Conservation (phyloP, 2,329 filamentous ascomycete species). For the Colletotrichum orbiculare region DNA sequence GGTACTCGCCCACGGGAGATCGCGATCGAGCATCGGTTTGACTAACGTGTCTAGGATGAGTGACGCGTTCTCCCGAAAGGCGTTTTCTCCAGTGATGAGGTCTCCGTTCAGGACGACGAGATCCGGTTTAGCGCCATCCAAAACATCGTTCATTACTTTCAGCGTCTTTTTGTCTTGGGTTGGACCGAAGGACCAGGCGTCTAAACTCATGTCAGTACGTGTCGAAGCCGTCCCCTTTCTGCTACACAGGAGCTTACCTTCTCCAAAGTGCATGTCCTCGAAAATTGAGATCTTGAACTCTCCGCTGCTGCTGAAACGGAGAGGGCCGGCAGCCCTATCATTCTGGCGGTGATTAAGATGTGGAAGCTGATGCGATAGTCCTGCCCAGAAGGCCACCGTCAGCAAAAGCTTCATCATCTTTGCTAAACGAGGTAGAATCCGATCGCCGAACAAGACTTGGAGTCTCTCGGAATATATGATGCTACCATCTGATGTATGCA, state of each 20-base stretch:
- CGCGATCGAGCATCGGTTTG: conserved; percentile 64
- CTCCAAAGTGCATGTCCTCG: conserved; percentile 77
- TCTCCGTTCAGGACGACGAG: conserved; percentile 79
- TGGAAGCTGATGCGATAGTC: neutral
- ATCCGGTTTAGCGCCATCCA: conserved; percentile 63
- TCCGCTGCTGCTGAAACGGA: conserved; percentile 54
- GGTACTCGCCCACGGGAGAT: conserved; percentile 72
- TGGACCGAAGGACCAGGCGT: conserved; percentile 58
- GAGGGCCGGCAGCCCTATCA: conserved; percentile 31
- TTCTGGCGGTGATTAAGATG: neutral
- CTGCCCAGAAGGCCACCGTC: neutral
- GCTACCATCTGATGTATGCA: conserved; percentile 15
- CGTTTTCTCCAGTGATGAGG: conserved; percentile 75
- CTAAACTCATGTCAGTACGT: conserved; percentile 38
- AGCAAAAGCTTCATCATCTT: neutral
- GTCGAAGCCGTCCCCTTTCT: neutral
- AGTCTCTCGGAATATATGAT: conserved; percentile 13
- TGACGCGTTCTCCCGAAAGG: conserved; percentile 64
- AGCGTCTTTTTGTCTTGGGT: conserved; percentile 68
- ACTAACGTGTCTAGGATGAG: conserved; percentile 70
- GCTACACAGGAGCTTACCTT: conserved; percentile 57
- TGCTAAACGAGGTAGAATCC: too few species aligned
- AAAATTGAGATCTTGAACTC: conserved; percentile 70
- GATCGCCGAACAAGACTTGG: neutral
- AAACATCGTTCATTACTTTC: conserved; percentile 66